These are phyloP conservation scores for Fusarium oligoseptatum DNA, from an alignment of 2,329 filamentous ascomycete species.

Conservation along the genomic window DNA sequence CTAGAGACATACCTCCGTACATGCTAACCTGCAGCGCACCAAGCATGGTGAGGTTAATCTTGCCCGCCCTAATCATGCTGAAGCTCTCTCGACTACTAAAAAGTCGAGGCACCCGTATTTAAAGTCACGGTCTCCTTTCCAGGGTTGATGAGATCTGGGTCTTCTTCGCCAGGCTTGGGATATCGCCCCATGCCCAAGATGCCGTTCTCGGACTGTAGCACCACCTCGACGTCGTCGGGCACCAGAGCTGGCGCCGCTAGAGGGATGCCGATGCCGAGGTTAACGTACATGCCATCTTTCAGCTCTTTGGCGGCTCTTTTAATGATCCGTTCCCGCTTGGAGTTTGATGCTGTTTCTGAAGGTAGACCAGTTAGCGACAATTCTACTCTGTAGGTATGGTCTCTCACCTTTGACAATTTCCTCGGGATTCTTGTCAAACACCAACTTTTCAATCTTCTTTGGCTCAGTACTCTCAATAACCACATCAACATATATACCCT, in stretches of 20 bases:
- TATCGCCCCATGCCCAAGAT: conserved; percentile 79
- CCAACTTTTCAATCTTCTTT: conserved; percentile 88
- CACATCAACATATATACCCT: conserved; percentile 89
- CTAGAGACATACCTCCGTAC: conserved; percentile 54
- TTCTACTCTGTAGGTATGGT: neutral
- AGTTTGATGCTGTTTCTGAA: neutral
- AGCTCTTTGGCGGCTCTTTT: conserved; percentile 87
- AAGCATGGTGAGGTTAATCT: conserved; percentile 86
- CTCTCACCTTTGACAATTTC: neutral
- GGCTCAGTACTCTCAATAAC: conserved; percentile 82
- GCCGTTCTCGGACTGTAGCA: conserved; percentile 83
- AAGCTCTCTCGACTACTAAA: conserved; percentile 91
- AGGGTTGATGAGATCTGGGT: conserved; percentile 89
- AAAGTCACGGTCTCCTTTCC: conserved; percentile 92
- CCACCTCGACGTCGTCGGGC: conserved; percentile 79
- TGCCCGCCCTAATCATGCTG: conserved; percentile 87
- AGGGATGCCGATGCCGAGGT: conserved; percentile 91
- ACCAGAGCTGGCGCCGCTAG: conserved; percentile 89
- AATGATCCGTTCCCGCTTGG: conserved; percentile 63
- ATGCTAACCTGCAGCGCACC: conserved; percentile 89
- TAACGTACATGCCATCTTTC: conserved; percentile 93
- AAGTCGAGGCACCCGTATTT: conserved; percentile 79
- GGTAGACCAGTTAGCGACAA: neutral
- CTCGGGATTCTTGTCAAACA: conserved; percentile 76
- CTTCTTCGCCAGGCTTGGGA: conserved; percentile 79